Percentiles rank a stretch among this genome's conserved stretches.
phyloP scores from a whole-genome alignment of 768 basidiomycete genomes.

The Mycena floridula region DNA sequence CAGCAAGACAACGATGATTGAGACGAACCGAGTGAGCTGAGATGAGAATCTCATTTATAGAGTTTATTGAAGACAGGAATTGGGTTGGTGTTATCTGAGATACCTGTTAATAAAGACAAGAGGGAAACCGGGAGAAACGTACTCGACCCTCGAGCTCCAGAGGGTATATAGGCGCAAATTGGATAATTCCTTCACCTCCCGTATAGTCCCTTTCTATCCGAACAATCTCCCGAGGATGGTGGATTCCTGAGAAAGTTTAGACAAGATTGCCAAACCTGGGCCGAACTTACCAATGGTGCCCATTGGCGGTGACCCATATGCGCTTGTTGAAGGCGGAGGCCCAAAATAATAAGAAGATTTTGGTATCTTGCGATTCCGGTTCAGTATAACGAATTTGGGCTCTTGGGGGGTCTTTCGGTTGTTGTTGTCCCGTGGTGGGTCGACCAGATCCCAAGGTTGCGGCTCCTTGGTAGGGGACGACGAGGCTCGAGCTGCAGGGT shows the following conservation, averaged over 20 bases:
- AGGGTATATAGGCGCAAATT: slow-evolving; percentile 86
- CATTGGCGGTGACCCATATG: slow-evolving; percentile 73
- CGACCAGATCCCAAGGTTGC: slow-evolving; percentile 61
- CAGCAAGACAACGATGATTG: neutral
- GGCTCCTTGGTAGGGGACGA: slow-evolving; percentile 19
- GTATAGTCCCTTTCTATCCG: slow-evolving; percentile 90
- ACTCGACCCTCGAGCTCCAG: slow-evolving; percentile 92
- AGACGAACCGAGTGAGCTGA: slow-evolving; percentile 70
- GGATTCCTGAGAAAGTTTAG: too few relatives aligned
- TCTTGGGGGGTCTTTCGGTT: slow-evolving; percentile 18
- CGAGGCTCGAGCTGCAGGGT: neutral
- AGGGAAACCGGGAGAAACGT: slow-evolving; percentile 25
- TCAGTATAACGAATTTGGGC: neutral
- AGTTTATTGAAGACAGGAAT: slow-evolving; percentile 85
- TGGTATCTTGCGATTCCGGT: slow-evolving; percentile 38
- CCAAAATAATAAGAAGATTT: slow-evolving; percentile 83
- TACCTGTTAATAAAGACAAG: neutral
- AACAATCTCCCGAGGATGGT: slow-evolving; percentile 89
- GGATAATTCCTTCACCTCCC: slow-evolving; percentile 75
- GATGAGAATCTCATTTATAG: slow-evolving; percentile 83
- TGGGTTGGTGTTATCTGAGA: slow-evolving; percentile 82
- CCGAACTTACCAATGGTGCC: too few relatives aligned
- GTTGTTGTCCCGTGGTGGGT: slow-evolving; percentile 36
- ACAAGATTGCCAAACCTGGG: too few relatives aligned
- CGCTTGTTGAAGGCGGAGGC: slow-evolving; percentile 68